Base-by-base conservation (phyloP, 2,329 filamentous ascomycete species). In the Lasiodiplodia hormozganensis region DNA sequence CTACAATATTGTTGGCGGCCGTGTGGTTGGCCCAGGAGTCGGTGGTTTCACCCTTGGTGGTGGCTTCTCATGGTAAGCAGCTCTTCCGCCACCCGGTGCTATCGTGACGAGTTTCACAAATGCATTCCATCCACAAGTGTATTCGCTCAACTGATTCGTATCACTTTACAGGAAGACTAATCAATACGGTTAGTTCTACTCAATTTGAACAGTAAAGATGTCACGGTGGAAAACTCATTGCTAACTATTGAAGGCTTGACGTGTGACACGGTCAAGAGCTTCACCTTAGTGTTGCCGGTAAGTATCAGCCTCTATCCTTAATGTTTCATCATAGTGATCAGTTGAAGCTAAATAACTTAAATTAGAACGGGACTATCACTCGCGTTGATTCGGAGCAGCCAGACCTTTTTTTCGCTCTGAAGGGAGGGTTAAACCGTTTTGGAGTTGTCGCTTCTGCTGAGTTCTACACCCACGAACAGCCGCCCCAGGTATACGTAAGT, bases 391-490 rank as follows among this genome's bases (percentile, higher is more conserved):
- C 58, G 16, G 65, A 64, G 7, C 75, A 78, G 38, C 68, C 74
- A 0, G 71, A 75, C 34, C 72, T 80, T 7, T 78, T 75, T 71
- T 70, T 71, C 2, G 77, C 76, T 7, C 72, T 80, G 10, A 79
- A 79, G 67, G 77, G 79, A 8, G 78, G 79, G 11, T 70, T 68
- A 6, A 79, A 78, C 70, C 80, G 80, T 57, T 79, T 80, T 60
- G 79, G 77, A 11, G 74, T 80, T 47, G 76, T 81, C 4, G 79
- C 80, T 2, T 62, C 58, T 18, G 58, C 40, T 16, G 23, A 49
- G 21, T 62, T 43, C 21, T 25, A 28, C 18, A 62, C 58, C 8
- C 58, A 62, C 16, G 38, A n/a, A 11, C 58, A 62, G 25, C 18
- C 58, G 4, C 23, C 38, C 34, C 36, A 62, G 16, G 16, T 62